These are phyloP conservation scores for Trichoderma endophyticum DNA, from an alignment of 2,329 filamentous ascomycete genomes.

Conservation along the genomic window DNA sequence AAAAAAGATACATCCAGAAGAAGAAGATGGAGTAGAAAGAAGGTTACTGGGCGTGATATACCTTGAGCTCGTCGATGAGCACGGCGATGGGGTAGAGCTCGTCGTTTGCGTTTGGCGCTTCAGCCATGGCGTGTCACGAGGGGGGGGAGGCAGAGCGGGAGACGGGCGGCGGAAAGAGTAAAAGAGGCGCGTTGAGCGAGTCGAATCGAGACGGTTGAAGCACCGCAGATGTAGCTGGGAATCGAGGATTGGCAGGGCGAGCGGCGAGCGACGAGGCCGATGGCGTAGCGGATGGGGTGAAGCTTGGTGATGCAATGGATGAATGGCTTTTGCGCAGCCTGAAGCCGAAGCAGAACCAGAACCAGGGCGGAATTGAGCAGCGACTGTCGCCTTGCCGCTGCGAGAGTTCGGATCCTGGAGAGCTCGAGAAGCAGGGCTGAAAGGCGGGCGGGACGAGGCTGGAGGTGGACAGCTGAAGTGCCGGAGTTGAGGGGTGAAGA, in stretches of 20 bases:
- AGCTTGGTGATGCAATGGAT: slow-evolving; percentile 18
- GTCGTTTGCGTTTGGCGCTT: slow-evolving; percentile 87
- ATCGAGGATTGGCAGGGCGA: slow-evolving; percentile 17
- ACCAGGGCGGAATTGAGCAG: slow-evolving; percentile 17
- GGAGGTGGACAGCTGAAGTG: neutral
- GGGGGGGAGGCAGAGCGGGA: slow-evolving; percentile 24
- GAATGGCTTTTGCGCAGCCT: slow-evolving; percentile 17
- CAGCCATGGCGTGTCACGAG: slow-evolving; percentile 67
- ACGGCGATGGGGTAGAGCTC: slow-evolving; percentile 99
- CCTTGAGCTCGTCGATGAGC: slow-evolving; percentile 99
- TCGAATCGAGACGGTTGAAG: slow-evolving; percentile 16
- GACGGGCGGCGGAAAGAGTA: neutral
- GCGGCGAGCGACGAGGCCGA: slow-evolving; percentile 18
- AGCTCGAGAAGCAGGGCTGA: slow-evolving; percentile 11
- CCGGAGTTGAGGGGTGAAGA: neutral
- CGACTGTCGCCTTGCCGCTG: slow-evolving; percentile 8
- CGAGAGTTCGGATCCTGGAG: neutral
- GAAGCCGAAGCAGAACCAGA: neutral
- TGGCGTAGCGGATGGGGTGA: slow-evolving; percentile 23
- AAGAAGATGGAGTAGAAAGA: neutral
- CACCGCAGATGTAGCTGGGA: slow-evolving; percentile 21
- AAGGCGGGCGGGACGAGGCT: neutral
- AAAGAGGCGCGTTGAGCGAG: slow-evolving; percentile 22
- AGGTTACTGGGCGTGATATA: slow-evolving; percentile 43
- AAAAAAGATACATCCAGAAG: slow-evolving; percentile 22